phyloP scores from a whole-genome alignment of 805 yeast species.

The Metschnikowia noctiluminum region DNA sequence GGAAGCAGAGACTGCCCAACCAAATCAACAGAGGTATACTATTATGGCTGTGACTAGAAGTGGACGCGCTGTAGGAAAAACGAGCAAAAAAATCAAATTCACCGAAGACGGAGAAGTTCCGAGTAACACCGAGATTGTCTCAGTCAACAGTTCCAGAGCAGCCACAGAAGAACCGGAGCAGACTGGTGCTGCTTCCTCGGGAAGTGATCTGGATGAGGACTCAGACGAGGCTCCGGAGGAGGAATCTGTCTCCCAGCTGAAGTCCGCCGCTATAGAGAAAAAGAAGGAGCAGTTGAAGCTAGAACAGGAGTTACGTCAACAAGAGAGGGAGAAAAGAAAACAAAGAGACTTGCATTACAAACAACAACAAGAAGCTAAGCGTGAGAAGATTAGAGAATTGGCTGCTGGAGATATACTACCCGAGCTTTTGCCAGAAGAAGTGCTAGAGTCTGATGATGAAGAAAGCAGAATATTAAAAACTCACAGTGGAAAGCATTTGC shows the following conservation, averaged over 20 bases:
- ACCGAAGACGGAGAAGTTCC: conserved; percentile 26
- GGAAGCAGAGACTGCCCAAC: background rate
- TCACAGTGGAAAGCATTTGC: conserved; percentile 28
- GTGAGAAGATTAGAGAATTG: conserved; percentile 14
- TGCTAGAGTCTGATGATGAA: conserved; percentile 24
- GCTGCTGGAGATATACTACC: conserved; percentile 30
- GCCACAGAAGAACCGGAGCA: conserved; percentile 9
- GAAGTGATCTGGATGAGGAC: conserved; percentile 17
- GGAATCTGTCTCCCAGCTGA: conserved; percentile 33
- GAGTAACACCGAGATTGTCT: conserved; percentile 11
- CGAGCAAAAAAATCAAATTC: conserved; percentile 31
- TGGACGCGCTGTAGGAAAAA: conserved; percentile 13
- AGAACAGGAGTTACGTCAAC: conserved; percentile 24
- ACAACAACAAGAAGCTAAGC: conserved; percentile 35
- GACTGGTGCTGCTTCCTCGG: background rate
- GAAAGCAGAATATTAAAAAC: conserved; percentile 7
- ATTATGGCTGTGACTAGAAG: conserved; percentile 33
- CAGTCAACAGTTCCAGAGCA: conserved; percentile 12
- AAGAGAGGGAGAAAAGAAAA: conserved; percentile 36
- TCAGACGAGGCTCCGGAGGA: conserved; percentile 44
- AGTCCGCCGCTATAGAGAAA: conserved; percentile 24
- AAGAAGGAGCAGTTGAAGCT: conserved; percentile 22
- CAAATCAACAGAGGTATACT: background rate
- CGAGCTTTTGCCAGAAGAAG: conserved; percentile 41
- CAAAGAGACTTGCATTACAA: conserved; percentile 29